These are phyloP conservation scores for Suillus spraguei DNA, from an alignment of 768 basidiomycete genomes.

Conservation along the genomic window DNA sequence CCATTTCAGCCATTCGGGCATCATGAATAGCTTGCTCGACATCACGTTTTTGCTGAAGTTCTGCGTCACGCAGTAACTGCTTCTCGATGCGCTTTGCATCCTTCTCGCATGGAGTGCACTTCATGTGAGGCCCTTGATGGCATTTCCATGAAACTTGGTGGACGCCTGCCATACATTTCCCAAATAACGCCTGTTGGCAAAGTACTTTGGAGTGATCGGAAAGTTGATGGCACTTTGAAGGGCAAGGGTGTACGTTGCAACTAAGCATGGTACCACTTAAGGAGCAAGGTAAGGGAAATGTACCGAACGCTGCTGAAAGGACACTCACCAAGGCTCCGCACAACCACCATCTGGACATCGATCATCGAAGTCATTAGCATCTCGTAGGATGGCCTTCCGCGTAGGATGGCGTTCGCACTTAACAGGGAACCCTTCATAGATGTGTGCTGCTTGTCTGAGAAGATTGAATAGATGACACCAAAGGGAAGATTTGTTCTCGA, in stretches of 20 bases:
- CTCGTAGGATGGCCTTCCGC: conserved; percentile 36
- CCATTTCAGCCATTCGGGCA: conserved; percentile 38
- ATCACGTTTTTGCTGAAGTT: conserved; percentile 42
- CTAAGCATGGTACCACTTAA: conserved; percentile 45
- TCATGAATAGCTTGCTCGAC: conserved; percentile 42
- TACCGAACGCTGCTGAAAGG: conserved; percentile 3
- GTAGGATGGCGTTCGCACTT: conserved; percentile 54
- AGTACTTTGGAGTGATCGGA: conserved; percentile 55
- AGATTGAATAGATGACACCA: conserved; percentile 50
- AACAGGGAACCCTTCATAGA: conserved; percentile 61
- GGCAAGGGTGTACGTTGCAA: conserved; percentile 54
- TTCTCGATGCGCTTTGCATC: conserved; percentile 37
- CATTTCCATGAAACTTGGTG: conserved; percentile 47
- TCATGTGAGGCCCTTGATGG: conserved; percentile 30
- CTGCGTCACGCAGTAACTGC: conserved; percentile 38
- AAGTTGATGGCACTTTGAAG: conserved; percentile 60
- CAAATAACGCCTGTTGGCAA: conserved; percentile 40
- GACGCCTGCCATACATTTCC: conserved; percentile 41
- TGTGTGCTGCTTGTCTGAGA: conserved; percentile 41
- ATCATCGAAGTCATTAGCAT: conserved; percentile 48
- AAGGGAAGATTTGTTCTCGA: conserved; percentile 47
- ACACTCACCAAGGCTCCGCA: conserved; percentile 50
- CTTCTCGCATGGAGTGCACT: conserved; percentile 48
- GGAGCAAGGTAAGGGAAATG: neutral
- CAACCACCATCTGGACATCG: conserved; percentile 66